Evolutionary conservation across 805 yeast genomes (phyloP), one percentile per base, ranked within the genome.

Genomic region (Yarrowia sp.): DNA sequence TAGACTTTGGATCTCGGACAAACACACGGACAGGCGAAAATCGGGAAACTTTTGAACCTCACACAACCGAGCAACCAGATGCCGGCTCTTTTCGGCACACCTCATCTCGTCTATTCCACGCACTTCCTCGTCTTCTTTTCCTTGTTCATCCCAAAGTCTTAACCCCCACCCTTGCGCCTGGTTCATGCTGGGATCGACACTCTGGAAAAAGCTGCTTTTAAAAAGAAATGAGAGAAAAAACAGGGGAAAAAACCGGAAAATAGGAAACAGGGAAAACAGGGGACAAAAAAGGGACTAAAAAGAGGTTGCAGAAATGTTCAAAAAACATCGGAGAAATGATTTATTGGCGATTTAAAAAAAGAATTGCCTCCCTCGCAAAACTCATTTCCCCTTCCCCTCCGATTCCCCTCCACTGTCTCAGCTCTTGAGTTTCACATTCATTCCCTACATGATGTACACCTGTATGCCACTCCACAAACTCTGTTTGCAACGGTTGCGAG

Each of bases 381-480:
- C n/a, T n/a, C n/a, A n/a, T n/a, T n/a, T n/a, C n/a, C n/a, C n/a
- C n/a, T n/a, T n/a, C n/a, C n/a, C n/a, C n/a, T n/a, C n/a, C n/a
- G n/a, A n/a, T n/a, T 9, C 47, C 47, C 9, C 47, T 7, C 10
- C 44, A 1, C 6, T 46, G 50, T 46, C 50, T 46, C 50, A 46
- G 36, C 19, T n/a, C 24, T 33, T 15, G 53, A 47, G 53, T 47
- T 47, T 47, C 53, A 47, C 53, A 47, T 47, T 47, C 53, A 30
- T 46, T 49, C 53, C 53, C 53, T 49, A 49, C 53, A 49, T 49
- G 38, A 49, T 50, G 55, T 50, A 34, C 55, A 50, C n/a, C 55
- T 50, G 55, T 50, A 50, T 5, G 55, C 40, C n/a, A 50, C 55
- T 50, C 55, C 55, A 50, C 55, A 50, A 50, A 50, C 55, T 34